phyloP scores from a whole-genome alignment of 495 filamentous ascomycete genomes.

The Annulohypoxylon nitens region DNA sequence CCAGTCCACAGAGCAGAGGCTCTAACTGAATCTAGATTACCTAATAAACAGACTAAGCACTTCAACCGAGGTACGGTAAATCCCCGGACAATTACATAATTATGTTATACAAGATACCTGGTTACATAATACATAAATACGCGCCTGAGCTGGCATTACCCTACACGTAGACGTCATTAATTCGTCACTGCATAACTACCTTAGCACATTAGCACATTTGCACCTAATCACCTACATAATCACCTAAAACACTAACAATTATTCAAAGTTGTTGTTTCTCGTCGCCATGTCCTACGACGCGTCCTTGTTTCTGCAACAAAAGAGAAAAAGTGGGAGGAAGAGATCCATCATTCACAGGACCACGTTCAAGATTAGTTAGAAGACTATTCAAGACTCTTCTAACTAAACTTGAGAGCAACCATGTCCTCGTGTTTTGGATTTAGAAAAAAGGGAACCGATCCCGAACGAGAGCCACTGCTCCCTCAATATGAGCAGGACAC shows the following conservation, averaged over 20 bases:
- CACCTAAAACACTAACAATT: background rate
- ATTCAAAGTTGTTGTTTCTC: background rate
- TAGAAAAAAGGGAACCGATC: constrained; percentile 49
- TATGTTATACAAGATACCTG: background rate
- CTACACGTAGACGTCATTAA: constrained; percentile 44
- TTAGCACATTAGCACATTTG: background rate
- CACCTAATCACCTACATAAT: background rate
- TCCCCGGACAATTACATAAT: background rate
- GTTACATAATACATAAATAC: background rate
- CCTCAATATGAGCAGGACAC: constrained; percentile 90
- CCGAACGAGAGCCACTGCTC: constrained; percentile 80
- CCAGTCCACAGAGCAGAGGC: background rate
- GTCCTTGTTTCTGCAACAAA: constrained; percentile 1
- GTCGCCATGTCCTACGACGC: constrained; percentile 25
- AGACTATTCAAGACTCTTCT: background rate
- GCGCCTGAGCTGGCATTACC: constrained; percentile 18
- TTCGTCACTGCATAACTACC: constrained; percentile 35
- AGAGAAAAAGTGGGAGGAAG: constrained; percentile 19
- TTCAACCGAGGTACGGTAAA: background rate
- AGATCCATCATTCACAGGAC: constrained; percentile 17
- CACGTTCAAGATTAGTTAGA: constrained; percentile 20
- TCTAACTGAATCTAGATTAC: too few species aligned
- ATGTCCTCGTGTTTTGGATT: constrained; percentile 56
- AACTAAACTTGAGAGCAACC: constrained; percentile 29
- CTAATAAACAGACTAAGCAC: too few species aligned